Evolutionary conservation across 495 filamentous ascomycete species (phyloP), one percentile per base, ranked within the genome.

Genomic region (Penicillium subrubescens): DNA sequence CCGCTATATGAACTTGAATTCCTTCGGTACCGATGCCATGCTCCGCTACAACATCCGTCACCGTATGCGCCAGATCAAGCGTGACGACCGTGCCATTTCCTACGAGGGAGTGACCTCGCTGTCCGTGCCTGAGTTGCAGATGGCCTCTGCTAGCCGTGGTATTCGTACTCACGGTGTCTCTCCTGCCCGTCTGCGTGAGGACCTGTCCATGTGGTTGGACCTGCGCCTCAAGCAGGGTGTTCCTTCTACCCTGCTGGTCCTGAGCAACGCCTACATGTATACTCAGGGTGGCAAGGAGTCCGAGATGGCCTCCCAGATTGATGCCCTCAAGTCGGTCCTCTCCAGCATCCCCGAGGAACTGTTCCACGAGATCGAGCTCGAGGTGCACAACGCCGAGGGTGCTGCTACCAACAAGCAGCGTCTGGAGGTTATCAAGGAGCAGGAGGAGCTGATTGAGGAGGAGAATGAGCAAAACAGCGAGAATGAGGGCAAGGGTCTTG

Each of bases 311-410:
- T 90, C 87, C 33, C 95, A 98, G 79, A 96, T 98, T 67, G 94
- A 98, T 63, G 91, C 96, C 2, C 86, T 99, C 34, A 92, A 93
- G 54, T 89, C 92, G 21, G 95, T 99, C 17, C 84, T 99, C 34
- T 93, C 91, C 31, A 92, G 89, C 54, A 98, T 99, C 63, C 95
- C 95, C 5, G 95, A 99, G 79, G 95, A 99, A 76, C 87, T 99
- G 43, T 98, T 95, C 89, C 95, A 99, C 82, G 95, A 99, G 80
- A 97, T 98, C 64, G 95, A 99, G 77, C 90, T 99, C 34, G 96
- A 98, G 82, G 94, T 98, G 29, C 92, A 98, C 83, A 96, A 90
- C 61, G 92, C 93, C 53, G 95, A 99, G 81, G 95, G 95, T 61
- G 95, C 94, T 12, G 96, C 95, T 56, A 99, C 96, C 59, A 99